phyloP scores from a whole-genome alignment of 208 protist genomes.

The Leishmania tarentolae region DNA sequence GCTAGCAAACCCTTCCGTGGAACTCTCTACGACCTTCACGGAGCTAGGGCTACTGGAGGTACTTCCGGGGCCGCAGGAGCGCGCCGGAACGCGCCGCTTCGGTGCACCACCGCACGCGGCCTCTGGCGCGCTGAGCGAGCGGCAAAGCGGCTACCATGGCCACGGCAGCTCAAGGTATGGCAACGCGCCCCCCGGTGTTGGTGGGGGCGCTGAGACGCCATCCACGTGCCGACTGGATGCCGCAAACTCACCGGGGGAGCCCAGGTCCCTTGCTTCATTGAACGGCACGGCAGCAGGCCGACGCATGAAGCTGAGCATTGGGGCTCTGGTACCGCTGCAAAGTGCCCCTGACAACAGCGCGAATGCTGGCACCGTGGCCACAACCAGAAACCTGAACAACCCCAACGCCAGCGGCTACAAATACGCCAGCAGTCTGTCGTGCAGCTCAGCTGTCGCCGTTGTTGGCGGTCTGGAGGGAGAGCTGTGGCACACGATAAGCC shows the following conservation, averaged over 20 bases:
- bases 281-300: constrained; percentile 11
- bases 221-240: not conserved
- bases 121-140: not conserved
- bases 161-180: not conserved
- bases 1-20: constrained; percentile 28
- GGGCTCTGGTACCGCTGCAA: constrained; percentile 4
- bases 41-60: constrained; percentile 60
- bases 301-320: constrained; percentile 18
- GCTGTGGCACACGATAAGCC: constrained; percentile 29
- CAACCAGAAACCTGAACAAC: constrained; percentile 3
- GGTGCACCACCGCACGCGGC: not conserved
- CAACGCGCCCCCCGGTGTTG: not conserved
- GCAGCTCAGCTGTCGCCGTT: constrained; percentile 9
- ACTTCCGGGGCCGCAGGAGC: constrained; percentile 9
- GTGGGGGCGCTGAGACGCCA: not conserved
- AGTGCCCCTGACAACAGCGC: not conserved
- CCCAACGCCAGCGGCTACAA: not conserved
- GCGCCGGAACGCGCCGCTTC: not conserved
- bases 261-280: not conserved
- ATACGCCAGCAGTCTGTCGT: constrained; percentile 3
- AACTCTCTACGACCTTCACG: constrained; percentile 64
- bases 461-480: not conserved
- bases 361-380: constrained; percentile 3
- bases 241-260: not conserved
- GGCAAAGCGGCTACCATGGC: not conserved